Conservation (phyloP, 2,329 filamentous ascomycete species). For the Aspergillus hortae region DNA sequence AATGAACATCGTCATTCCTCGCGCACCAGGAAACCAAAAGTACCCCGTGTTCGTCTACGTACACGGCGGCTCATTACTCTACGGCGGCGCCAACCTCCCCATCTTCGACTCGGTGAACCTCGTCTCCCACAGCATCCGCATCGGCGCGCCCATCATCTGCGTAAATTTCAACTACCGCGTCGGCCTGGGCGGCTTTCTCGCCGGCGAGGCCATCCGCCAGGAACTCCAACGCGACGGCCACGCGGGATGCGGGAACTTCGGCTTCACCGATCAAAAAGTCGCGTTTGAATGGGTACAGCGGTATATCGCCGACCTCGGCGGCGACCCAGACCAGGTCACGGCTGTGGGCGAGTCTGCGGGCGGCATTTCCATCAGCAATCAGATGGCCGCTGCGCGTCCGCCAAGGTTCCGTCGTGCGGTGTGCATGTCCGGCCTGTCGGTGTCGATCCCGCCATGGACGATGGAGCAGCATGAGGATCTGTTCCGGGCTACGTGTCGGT, state of each 20-base stretch:
- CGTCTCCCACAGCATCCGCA: slow-evolving; percentile 18
- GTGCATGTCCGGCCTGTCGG: slow-evolving; percentile 23
- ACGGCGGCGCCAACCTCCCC: slow-evolving; percentile 23
- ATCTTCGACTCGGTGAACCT: slow-evolving; percentile 25
- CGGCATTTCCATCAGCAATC: slow-evolving; percentile 25
- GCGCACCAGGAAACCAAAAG: background rate
- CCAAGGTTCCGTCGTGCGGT: slow-evolving; percentile 21
- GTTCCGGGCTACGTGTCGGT: slow-evolving; percentile 16
- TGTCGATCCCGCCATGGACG: slow-evolving; percentile 20
- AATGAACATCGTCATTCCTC: slow-evolving; percentile 24
- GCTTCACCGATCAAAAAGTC: slow-evolving; percentile 33
- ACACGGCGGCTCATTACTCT: slow-evolving; percentile 25
- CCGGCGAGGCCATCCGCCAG: slow-evolving; percentile 10
- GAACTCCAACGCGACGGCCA: slow-evolving; percentile 19
- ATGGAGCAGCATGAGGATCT: slow-evolving; percentile 20
- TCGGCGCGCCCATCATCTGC: slow-evolving; percentile 17
- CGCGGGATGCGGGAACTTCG: slow-evolving; percentile 35
- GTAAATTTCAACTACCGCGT: slow-evolving; percentile 27
- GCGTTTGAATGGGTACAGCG: slow-evolving; percentile 33
- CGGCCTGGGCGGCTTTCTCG: slow-evolving; percentile 24
- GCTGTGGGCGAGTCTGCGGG: slow-evolving; percentile 27
- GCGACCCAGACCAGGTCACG: slow-evolving; percentile 30
- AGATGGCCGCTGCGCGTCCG: slow-evolving; percentile 16
- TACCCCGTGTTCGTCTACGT: slow-evolving; percentile 24
- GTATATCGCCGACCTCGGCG: slow-evolving; percentile 32